A percentile compares a stretch with the other conserved stretches of the same genome.
Evolutionary conservation across 2,329 filamentous ascomycete genomes (phyloP).

Genomic region (Spiromastix sp.): DNA sequence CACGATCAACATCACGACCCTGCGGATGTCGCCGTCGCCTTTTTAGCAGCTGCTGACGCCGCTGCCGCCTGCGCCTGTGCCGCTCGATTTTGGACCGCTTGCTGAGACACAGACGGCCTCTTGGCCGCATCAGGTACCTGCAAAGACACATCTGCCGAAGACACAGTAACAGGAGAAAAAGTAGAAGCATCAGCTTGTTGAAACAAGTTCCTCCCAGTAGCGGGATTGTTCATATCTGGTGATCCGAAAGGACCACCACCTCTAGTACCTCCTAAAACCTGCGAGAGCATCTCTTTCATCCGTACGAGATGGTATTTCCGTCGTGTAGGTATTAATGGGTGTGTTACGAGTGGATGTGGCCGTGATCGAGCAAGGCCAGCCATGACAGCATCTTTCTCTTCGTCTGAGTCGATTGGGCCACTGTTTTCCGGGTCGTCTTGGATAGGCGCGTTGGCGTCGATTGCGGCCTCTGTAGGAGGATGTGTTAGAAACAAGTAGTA

Average conservation of each 20-base stretch:
- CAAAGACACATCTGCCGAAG: slow-evolving; percentile 14
- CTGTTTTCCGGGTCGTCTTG: slow-evolving; percentile 78
- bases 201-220: slow-evolving; percentile 25
- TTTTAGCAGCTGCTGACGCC: slow-evolving; percentile 17
- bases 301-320: slow-evolving; percentile 52
- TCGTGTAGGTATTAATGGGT: slow-evolving; percentile 40
- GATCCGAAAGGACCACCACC: slow-evolving; percentile 32
- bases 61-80: slow-evolving; percentile 13
- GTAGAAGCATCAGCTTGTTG: slow-evolving; percentile 19
- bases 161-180: slow-evolving; percentile 17
- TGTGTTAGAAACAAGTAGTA: slow-evolving; percentile 11
- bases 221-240: slow-evolving; percentile 21
- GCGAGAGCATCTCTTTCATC: slow-evolving; percentile 53
- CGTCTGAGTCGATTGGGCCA: slow-evolving; percentile 81
- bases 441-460: slow-evolving; percentile 85
- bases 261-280: slow-evolving; percentile 43
- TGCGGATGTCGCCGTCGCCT: slow-evolving; percentile 10
- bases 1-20: too few species aligned
- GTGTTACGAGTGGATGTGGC: slow-evolving; percentile 65
- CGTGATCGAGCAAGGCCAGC: slow-evolving; percentile 56
- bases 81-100: slow-evolving; percentile 7
- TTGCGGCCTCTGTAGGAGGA: slow-evolving; percentile 61
- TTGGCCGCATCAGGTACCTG: slow-evolving; percentile 7
- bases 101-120: slow-evolving; percentile 10
- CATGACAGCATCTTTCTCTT: slow-evolving; percentile 88